Conservation (phyloP, 2,329 filamentous ascomycete species). For the Endothia cerciana region DNA sequence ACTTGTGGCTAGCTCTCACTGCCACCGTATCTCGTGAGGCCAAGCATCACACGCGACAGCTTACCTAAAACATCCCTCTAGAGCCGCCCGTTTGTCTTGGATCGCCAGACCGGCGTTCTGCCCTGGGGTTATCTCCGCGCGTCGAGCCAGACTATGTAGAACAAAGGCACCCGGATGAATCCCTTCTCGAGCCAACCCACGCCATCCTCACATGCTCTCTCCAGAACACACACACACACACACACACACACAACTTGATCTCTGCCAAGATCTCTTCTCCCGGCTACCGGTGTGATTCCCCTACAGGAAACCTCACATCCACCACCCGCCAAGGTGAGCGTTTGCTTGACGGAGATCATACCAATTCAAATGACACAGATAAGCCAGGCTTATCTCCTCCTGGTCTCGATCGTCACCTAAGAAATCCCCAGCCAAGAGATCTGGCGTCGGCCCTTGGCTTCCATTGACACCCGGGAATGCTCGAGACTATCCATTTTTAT, state of each 20-base stretch:
- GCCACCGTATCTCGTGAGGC: not conserved
- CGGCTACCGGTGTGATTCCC: not conserved
- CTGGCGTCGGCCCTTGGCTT: constrained; percentile 12
- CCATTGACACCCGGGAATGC: constrained; percentile 2
- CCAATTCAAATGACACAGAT: constrained; percentile 57
- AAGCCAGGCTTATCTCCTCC: constrained; percentile 62
- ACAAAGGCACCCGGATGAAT: constrained; percentile 5
- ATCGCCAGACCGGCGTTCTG: constrained; percentile 11
- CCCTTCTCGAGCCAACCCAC: constrained; percentile 11
- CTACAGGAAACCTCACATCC: not conserved
- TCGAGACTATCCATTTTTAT: constrained; percentile 6
- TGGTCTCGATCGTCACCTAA: constrained; percentile 58
- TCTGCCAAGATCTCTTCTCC: not conserved
- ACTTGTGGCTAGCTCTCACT: constrained; percentile 17
- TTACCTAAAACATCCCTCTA: constrained; percentile 10
- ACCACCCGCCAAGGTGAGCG: constrained; percentile 16
- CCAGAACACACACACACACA: too few species aligned
- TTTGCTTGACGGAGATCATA: constrained; percentile 25
- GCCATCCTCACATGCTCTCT: constrained; percentile 21
- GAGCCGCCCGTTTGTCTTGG: constrained; percentile 3
- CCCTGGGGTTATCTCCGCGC: not conserved
- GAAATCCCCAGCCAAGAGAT: constrained; percentile 23
- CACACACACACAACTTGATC: too few species aligned
- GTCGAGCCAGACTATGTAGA: constrained; percentile 8
- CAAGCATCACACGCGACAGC: constrained; percentile 12